Base-by-base conservation (phyloP, 495 filamentous ascomycete species). In the Penicillium antarcticum region DNA sequence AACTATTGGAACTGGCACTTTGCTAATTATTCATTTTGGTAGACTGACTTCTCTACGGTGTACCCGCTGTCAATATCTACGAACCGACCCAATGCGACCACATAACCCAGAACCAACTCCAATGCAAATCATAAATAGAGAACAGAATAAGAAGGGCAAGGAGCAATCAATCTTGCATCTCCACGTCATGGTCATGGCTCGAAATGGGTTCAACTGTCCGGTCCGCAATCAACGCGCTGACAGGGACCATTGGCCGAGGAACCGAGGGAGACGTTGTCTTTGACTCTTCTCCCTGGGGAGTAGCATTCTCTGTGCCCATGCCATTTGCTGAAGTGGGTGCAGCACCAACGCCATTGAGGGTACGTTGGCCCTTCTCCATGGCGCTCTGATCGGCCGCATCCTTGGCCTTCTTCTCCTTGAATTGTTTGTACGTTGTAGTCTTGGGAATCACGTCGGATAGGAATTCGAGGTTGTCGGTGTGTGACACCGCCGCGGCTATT, bases 381-480 rank as follows among this genome's bases (percentile, higher is more conserved):
- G 55, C 66, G 13, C 58, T 42, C 21, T 76, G 66, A 57, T 79
- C 80, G 33, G 57, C 53, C 6, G 66, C 65, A 44, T 80, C 77
- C 60, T 71, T 76, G 5, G 74, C 70, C 55, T 73, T 76, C 66
- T 80, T 82, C 40, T 80, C 81, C 66, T 94, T 95, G 72, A 85
- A 82, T 58, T 88, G 78, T 68, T 87, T 87, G 76, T 82, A 95
- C 12, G 88, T 83, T 8, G 83, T 80, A 7, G 91, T 95, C 62
- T 86, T 87, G 31, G 94, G 94, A 21, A 97, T 84, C 9, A 97
- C 82, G 65, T 97, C 94, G 55, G 87, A 72, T 14, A 97, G 87
- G 69, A 98, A 98, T 62, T 97, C 91, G 48, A 97, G 88, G 71
- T 95, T 94, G 67, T 97, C 92, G 32, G 88, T 83, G 63, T 88